A percentile compares a stretch with the other conserved stretches of the same genome.
Conservation (phyloP, 1,284 basidiomycete species). For the Moesziomyces aphidis region DNA sequence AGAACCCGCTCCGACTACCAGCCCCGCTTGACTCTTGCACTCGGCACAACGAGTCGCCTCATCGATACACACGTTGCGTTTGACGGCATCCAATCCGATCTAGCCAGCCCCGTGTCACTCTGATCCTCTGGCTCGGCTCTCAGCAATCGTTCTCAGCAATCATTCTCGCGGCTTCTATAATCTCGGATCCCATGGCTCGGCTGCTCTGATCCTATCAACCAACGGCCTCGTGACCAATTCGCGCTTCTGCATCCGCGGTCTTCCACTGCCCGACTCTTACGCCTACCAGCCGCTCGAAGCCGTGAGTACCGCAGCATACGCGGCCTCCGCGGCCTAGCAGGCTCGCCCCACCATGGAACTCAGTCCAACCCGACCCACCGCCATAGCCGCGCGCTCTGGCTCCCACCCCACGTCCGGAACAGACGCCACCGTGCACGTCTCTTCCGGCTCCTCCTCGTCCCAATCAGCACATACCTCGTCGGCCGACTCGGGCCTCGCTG, state of each 20-base stretch:
- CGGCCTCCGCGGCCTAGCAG: background rate
- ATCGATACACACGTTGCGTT: background rate
- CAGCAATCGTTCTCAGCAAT: no score
- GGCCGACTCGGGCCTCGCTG: conserved; percentile 9
- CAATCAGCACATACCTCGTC: conserved; percentile 29
- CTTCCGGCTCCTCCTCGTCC: conserved; percentile 30
- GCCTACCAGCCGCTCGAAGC: background rate
- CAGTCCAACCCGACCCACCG: background rate
- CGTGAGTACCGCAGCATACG: no score
- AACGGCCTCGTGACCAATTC: no score
- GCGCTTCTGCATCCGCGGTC: no score
- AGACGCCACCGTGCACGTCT: conserved; percentile 13
- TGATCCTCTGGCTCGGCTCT: no score
- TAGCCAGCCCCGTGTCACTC: no score
- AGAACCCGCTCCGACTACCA: background rate
- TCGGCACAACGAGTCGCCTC: background rate
- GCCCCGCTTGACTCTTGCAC: background rate
- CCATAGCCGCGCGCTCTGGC: background rate
- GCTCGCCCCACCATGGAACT: background rate
- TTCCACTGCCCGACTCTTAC: background rate
- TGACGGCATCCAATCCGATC: no score
- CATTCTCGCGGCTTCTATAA: no score
- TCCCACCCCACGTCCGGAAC: background rate
- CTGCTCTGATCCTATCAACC: no score
- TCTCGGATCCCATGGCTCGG: no score